Base-by-base conservation (phyloP, 306 rosid species). In the Elaeagnus macrophylla region DNA sequence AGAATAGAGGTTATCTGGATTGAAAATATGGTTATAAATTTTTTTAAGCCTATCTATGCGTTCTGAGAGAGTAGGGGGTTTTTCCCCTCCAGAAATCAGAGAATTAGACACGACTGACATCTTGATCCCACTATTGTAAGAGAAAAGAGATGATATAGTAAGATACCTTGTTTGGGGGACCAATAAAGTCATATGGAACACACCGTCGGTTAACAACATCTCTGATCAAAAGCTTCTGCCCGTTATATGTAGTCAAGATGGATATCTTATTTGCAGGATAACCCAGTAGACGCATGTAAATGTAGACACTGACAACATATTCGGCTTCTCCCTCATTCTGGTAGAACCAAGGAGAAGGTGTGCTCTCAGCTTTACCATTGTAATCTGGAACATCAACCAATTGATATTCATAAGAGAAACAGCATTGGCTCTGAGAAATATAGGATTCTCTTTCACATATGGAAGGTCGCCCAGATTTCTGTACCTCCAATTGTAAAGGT, bases 301-400 rank as follows among this genome's bases (percentile, higher is more conserved):
- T 87, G 49, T 87, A 91, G 54, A 91, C 96, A 68, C 94, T 87
- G 75, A 91, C 99, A 61, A 91, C 17, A 51, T 91, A 91, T 66
- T 91, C 96, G 10, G 99, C 99, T 69, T 91, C 99, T 70, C 96
- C 99, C 67, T 78, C 95, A 40, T 87, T 91, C 75, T 91, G 99
- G 74, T 87, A 91, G 72, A 91, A 91, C 96, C 96, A 91, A 57
- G 99, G 99, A 51, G 99, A 91, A 53, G 96, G 99, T 15, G 99
- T 84, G 35, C 82, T 68, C 78, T 91, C 99, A 48, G 96, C 99
- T 73, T 77, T 87, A 38, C 86, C 95, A 51, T 65, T 84, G 79
- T 91, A 88, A 66, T 91, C 99, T 9, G 87, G 89, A 58, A 91
- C 99, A 78, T 91, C 96, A 69, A 91, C 82, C 67, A 84, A 77